phyloP scores from a whole-genome alignment of 352 stramenopile species.

The Hyaloperonospora arabidopsidis region DNA sequence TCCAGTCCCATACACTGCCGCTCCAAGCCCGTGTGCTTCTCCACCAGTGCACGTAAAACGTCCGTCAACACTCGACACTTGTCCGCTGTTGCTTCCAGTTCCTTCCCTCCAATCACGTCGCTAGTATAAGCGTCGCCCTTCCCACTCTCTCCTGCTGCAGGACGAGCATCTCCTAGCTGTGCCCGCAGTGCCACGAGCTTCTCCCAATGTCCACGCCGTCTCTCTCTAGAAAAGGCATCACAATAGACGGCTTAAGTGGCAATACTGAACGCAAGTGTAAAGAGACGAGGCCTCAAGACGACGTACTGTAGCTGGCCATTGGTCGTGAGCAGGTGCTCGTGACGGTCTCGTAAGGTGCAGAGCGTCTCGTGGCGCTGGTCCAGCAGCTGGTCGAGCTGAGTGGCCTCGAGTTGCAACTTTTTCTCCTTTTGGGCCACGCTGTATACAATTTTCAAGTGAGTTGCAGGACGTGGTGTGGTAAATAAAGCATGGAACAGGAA shows the following conservation, averaged over 20 bases:
- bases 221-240: constrained; percentile 13
- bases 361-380: constrained; percentile 30
- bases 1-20: constrained; percentile 22
- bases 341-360: constrained; percentile 22
- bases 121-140: not conserved
- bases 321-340: constrained; percentile 34
- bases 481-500: too few species aligned
- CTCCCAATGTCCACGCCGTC: constrained; percentile 14
- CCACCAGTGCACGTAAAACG: constrained; percentile 17
- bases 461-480: not conserved
- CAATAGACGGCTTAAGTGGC: not conserved
- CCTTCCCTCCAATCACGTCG: constrained; percentile 19
- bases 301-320: constrained; percentile 40
- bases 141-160: constrained; percentile 3
- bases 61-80: constrained; percentile 25
- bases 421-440: constrained; percentile 45
- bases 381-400: constrained; percentile 30
- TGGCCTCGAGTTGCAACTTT: constrained; percentile 28
- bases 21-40: constrained; percentile 24
- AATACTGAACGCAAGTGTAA: too few species aligned
- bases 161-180: constrained; percentile 3
- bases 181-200: constrained; percentile 19
- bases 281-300: not conserved
- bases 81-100: constrained; percentile 23
- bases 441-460: not conserved